phyloP scores from a whole-genome alignment of 2,329 filamentous ascomycete genomes.

The Colletotrichum destructivum region DNA sequence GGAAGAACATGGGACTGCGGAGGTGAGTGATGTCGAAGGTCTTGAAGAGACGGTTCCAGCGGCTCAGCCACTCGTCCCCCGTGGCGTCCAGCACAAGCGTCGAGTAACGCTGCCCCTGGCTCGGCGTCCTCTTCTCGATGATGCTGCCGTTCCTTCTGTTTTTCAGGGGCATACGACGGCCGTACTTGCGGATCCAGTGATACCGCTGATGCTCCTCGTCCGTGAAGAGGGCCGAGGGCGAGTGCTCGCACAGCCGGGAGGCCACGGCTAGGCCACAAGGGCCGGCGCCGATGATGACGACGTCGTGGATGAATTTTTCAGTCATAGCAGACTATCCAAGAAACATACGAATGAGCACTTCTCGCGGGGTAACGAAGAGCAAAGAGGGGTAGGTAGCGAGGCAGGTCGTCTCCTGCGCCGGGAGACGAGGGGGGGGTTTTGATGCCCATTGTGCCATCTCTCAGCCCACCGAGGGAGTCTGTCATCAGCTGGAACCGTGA shows the following conservation, averaged over 20 bases:
- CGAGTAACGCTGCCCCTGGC: conserved; percentile 48
- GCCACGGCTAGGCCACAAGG: conserved; percentile 83
- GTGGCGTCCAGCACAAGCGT: conserved; percentile 77
- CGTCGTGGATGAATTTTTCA: conserved; percentile 66
- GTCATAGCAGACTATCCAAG: conserved; percentile 14
- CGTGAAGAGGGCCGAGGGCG: conserved; percentile 85
- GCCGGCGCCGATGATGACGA: conserved; percentile 81
- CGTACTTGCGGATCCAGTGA: conserved; percentile 80
- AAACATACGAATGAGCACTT: neutral
- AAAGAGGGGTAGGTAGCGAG: neutral
- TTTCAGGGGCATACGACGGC: conserved; percentile 72
- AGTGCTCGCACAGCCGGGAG: conserved; percentile 78
- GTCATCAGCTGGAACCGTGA: conserved; percentile 8
- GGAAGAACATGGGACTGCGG: conserved; percentile 87
- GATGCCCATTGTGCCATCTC: conserved; percentile 5
- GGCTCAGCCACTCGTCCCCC: conserved; percentile 75
- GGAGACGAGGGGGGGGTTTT: conserved; percentile 15
- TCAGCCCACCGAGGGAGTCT: neutral
- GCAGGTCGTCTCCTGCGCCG: neutral
- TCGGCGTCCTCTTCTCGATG: conserved; percentile 38
- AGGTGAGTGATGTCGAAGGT: conserved; percentile 80
- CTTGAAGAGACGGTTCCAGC: conserved; percentile 80
- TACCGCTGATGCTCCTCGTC: conserved; percentile 88
- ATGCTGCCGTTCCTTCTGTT: conserved; percentile 60
- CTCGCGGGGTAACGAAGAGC: neutral